Conservation (phyloP, 1,284 basidiomycete species). For the Volvariella surrecta region DNA sequence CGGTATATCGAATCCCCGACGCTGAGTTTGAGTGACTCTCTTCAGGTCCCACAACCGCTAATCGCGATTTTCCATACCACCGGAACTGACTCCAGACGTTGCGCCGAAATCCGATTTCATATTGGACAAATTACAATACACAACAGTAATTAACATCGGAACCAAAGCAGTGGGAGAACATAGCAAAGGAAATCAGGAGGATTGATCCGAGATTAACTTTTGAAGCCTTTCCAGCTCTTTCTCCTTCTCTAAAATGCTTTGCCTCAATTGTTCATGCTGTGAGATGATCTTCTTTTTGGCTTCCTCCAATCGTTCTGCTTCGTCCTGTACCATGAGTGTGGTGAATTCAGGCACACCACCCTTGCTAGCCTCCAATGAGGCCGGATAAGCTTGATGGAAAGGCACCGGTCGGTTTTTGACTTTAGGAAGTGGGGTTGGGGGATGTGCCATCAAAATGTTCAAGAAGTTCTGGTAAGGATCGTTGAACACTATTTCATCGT, state of each 20-base stretch:
- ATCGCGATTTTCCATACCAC: too few species aligned
- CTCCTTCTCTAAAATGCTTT: conserved; percentile 62
- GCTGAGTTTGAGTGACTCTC: too few species aligned
- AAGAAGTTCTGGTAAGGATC: conserved; percentile 91
- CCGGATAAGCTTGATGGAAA: conserved; percentile 59
- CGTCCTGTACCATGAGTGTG: conserved; percentile 77
- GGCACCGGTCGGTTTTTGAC: conserved; percentile 56
- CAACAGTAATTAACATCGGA: too few species aligned
- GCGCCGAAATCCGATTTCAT: too few species aligned
- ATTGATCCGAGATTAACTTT: conserved; percentile 18
- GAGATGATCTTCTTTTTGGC: conserved; percentile 62
- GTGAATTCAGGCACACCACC: conserved; percentile 75
- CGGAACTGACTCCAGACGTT: too few species aligned
- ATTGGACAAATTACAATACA: too few species aligned
- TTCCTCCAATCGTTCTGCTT: conserved; percentile 72
- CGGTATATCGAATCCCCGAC: too few species aligned
- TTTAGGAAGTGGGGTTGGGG: conserved; percentile 78
- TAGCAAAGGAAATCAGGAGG: too few species aligned
- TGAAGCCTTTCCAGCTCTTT: conserved; percentile 59
- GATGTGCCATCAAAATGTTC: conserved; percentile 71
- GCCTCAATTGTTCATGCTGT: conserved; percentile 56
- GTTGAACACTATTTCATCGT: conserved; percentile 96
- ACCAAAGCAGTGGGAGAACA: too few species aligned
- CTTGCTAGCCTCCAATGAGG: conserved; percentile 53
- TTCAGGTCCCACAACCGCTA: too few species aligned